Percentiles rank a stretch among this genome's conserved stretches.
These are phyloP conservation scores for Talaromyces sp. DNA, from an alignment of 2,329 filamentous ascomycete genomes.

Conservation along the genomic window DNA sequence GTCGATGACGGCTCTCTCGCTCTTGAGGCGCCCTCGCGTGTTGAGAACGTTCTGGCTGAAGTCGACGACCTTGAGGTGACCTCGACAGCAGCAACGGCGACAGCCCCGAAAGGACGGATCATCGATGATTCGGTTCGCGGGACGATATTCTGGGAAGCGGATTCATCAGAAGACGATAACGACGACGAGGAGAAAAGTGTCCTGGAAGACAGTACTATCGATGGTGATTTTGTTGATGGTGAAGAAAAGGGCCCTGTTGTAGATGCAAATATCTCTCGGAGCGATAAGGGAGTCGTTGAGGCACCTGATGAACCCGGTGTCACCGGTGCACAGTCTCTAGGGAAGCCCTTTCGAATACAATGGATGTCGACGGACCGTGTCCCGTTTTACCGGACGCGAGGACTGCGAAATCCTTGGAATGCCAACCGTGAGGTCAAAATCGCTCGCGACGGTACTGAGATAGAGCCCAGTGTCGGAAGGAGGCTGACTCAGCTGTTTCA, in stretches of 20 bases:
- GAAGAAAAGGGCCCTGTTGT: slow-evolving; percentile 21
- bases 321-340: slow-evolving; percentile 60
- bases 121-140: slow-evolving; percentile 91
- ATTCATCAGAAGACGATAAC: slow-evolving; percentile 49
- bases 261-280: slow-evolving; percentile 14
- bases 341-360: slow-evolving; percentile 84
- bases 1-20: slow-evolving; percentile 66
- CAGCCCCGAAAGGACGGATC: slow-evolving; percentile 74
- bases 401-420: slow-evolving; percentile 89
- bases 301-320: slow-evolving; percentile 34
- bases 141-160: slow-evolving; percentile 93
- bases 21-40: slow-evolving; percentile 62
- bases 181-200: slow-evolving; percentile 16
- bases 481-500: slow-evolving; percentile 76
- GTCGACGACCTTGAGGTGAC: slow-evolving; percentile 72
- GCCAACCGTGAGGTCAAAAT: slow-evolving; percentile 94
- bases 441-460: slow-evolving; percentile 85
- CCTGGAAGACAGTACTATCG: slow-evolving; percentile 22
- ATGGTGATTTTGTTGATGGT: slow-evolving; percentile 13
- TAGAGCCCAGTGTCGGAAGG: slow-evolving; percentile 76
- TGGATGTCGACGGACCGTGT: slow-evolving; percentile 81
- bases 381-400: slow-evolving; percentile 82
- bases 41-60: slow-evolving; percentile 50
- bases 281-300: slow-evolving; percentile 44
- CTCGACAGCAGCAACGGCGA: slow-evolving; percentile 69